These are phyloP conservation scores for Zygoascus tannicola DNA, from an alignment of 805 yeast genomes.

Conservation along the genomic window DNA sequence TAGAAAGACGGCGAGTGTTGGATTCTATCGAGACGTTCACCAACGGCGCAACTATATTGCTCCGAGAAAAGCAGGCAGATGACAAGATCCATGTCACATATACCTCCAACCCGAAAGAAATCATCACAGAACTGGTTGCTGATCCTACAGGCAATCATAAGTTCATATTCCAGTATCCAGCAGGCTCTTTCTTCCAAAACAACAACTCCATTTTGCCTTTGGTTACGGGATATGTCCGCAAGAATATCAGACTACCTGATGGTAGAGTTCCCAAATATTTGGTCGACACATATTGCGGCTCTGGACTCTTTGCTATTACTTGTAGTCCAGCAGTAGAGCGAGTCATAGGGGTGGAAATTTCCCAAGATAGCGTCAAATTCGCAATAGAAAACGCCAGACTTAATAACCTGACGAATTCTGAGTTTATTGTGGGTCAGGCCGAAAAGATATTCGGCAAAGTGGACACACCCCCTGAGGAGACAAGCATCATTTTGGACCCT, in stretches of 20 bases:
- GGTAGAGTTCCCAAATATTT: conserved; percentile 42
- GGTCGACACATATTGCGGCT: conserved; percentile 95
- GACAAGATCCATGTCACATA: conserved; percentile 46
- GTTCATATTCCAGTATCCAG: conserved; percentile 74
- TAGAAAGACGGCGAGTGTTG: conserved; percentile 54
- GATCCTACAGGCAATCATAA: no score
- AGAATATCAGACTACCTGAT: conserved; percentile 46
- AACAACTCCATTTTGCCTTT: conserved; percentile 82
- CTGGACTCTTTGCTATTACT: conserved; percentile 85
- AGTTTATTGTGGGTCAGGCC: conserved; percentile 85
- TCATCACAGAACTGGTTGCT: conserved; percentile 68
- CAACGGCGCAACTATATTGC: conserved; percentile 77
- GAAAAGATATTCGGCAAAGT: conserved; percentile 70
- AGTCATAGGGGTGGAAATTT: conserved; percentile 89
- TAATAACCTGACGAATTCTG: conserved; percentile 69
- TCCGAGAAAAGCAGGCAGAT: conserved; percentile 55
- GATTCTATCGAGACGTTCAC: conserved; percentile 42
- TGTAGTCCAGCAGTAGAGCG: conserved; percentile 72
- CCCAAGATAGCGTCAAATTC: conserved; percentile 82
- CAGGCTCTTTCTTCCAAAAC: conserved; percentile 95
- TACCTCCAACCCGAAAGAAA: conserved; percentile 67
- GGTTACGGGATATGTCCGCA: conserved; percentile 73
- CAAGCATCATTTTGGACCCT: conserved; percentile 91
- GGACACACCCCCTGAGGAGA: conserved; percentile 55
- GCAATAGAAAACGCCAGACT: conserved; percentile 73